These are phyloP conservation scores for Furcasterigmium sp. DNA, from an alignment of 2,329 filamentous ascomycete species.

Conservation along the genomic window DNA sequence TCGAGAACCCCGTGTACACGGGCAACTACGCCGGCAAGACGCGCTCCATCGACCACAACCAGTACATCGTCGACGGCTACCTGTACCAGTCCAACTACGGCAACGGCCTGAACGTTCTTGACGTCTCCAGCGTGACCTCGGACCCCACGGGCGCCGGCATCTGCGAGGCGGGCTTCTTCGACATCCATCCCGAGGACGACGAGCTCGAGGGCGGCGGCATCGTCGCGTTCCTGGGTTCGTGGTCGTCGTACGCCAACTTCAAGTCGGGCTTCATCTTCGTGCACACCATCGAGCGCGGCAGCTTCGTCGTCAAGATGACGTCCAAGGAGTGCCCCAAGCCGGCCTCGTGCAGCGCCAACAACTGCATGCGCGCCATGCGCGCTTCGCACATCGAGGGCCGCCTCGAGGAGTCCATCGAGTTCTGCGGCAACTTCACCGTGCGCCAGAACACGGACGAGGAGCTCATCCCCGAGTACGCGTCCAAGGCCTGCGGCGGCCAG, in stretches of 20 bases:
- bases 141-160: conserved; percentile 31
- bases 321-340: conserved; percentile 11
- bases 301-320: conserved; percentile 15
- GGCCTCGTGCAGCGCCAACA: conserved; percentile 14
- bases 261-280: conserved; percentile 15
- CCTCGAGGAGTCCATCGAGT: conserved; percentile 13
- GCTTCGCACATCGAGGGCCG: conserved; percentile 11
- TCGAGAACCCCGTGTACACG: conserved; percentile 33
- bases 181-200: conserved; percentile 32
- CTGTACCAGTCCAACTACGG: conserved; percentile 41
- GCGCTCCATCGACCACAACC: conserved; percentile 28
- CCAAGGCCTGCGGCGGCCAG: conserved; percentile 9
- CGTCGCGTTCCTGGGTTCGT: conserved; percentile 12
- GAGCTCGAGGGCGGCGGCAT: conserved; percentile 14
- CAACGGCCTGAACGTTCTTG: conserved; percentile 30
- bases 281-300: conserved; percentile 16
- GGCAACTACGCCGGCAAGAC: conserved; percentile 33
- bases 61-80: conserved; percentile 33
- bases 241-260: conserved; percentile 16
- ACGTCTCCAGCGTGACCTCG: conserved; percentile 20
- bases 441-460: conserved; percentile 7
- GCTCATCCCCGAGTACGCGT: conserved; percentile 12
- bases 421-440: conserved; percentile 12
- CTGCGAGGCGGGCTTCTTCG: conserved; percentile 38
- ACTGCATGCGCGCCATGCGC: conserved; percentile 14